phyloP scores from a whole-genome alignment of 176 grass and related monocot genomes.

The Aegilops speltoides region DNA sequence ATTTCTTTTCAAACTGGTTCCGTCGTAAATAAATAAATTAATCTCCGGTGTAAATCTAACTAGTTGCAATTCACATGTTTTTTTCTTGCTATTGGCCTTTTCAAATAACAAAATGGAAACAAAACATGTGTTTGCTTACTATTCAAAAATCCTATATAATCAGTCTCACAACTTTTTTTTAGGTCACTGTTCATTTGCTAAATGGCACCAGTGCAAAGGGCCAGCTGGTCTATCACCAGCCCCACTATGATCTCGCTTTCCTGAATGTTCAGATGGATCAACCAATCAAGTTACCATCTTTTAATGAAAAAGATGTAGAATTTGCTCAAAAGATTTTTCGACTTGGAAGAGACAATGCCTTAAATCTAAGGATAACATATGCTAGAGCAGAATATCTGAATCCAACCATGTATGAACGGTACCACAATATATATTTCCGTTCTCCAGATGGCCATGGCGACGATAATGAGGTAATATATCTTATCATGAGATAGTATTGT shows the following conservation, averaged over 20 bases:
- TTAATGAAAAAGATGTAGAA: not conserved
- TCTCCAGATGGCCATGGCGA: not conserved
- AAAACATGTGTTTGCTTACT: not conserved
- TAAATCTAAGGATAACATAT: not conserved
- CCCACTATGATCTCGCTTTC: conserved; percentile 20
- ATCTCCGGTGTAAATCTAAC: not conserved
- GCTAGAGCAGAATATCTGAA: not conserved
- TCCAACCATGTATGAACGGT: not conserved
- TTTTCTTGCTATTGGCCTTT: not conserved
- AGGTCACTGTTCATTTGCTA: too few relatives aligned
- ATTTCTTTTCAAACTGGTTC: not conserved
- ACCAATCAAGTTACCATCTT: not conserved
- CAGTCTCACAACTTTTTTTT: too few relatives aligned
- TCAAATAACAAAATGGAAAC: not conserved
- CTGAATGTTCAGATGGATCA: not conserved
- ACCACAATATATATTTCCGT: not conserved
- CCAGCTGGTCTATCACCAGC: not conserved
- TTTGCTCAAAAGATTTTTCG: not conserved
- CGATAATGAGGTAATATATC: not conserved
- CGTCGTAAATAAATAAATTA: too few relatives aligned
- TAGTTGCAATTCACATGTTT: not conserved
- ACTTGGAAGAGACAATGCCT: not conserved
- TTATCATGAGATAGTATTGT: not conserved
- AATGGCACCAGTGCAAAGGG: too few relatives aligned
- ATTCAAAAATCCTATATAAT: not conserved